Evolutionary conservation across 2,329 filamentous ascomycete genomes (phyloP).

Genomic region (Penicillium expansum): DNA sequence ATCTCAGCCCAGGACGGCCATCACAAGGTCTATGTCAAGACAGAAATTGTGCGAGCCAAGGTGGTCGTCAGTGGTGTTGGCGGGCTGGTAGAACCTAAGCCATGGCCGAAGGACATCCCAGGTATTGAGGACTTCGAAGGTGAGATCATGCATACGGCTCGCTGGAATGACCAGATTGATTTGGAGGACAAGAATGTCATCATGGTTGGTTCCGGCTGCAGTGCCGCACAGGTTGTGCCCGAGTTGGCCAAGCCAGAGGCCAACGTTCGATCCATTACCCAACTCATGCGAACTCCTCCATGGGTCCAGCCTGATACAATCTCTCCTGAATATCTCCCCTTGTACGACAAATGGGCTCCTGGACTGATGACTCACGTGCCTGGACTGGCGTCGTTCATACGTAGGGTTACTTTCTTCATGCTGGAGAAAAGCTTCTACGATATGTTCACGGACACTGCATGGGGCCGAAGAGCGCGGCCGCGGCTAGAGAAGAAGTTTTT

Average conservation of each 20-base stretch:
- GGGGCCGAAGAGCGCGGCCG: constrained; percentile 41
- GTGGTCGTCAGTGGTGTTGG: constrained; percentile 57
- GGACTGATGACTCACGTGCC: constrained; percentile 51
- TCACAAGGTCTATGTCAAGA: constrained; percentile 49
- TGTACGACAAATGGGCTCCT: constrained; percentile 50
- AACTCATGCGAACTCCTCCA: constrained; percentile 58
- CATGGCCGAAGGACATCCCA: constrained; percentile 50
- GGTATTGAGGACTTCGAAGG: constrained; percentile 56
- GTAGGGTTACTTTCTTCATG: constrained; percentile 47
- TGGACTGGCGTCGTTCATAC: constrained; percentile 46
- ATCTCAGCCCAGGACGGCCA: constrained; percentile 46
- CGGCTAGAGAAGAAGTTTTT: constrained; percentile 46
- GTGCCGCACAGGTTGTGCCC: constrained; percentile 57
- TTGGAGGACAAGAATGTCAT: constrained; percentile 56
- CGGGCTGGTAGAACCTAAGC: constrained; percentile 54
- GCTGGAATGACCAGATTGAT: constrained; percentile 55
- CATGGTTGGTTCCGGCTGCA: constrained; percentile 59
- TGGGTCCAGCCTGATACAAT: constrained; percentile 50
- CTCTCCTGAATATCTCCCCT: constrained; percentile 40
- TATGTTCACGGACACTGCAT: constrained; percentile 17
- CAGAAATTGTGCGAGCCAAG: constrained; percentile 54
- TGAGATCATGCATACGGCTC: constrained; percentile 56
- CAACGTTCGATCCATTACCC: constrained; percentile 56
- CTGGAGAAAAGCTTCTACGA: constrained; percentile 17
- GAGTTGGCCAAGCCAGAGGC: constrained; percentile 47